phyloP scores from a whole-genome alignment of 192 early-diverging fungal species.

The Dimargaris cristalligena region DNA sequence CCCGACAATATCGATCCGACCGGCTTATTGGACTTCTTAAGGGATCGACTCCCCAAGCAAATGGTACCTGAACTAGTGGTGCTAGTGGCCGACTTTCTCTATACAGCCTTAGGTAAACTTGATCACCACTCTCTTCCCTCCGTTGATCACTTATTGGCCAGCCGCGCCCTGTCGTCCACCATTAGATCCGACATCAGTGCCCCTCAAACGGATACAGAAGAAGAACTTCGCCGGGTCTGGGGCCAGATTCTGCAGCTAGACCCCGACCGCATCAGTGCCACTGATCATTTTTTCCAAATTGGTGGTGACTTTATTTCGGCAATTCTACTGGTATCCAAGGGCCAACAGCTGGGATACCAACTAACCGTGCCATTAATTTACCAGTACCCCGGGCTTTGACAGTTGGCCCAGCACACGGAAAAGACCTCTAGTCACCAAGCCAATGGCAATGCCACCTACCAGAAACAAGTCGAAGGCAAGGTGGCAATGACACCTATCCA shows the following conservation, averaged over 20 bases:
- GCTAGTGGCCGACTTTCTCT: neutral
- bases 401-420: neutral
- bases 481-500: neutral
- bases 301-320: conserved; percentile 20
- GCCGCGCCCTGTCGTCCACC: neutral
- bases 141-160: neutral
- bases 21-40: neutral
- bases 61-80: neutral
- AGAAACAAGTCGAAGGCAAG: neutral
- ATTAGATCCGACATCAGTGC: neutral
- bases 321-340: conserved; percentile 6
- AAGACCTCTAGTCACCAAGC: neutral
- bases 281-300: conserved; percentile 16
- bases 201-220: neutral
- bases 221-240: neutral
- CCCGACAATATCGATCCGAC: conserved; percentile 8
- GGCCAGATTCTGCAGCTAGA: neutral
- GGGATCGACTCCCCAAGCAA: neutral
- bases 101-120: neutral
- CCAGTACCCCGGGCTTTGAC: neutral
- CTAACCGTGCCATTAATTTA: neutral
- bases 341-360: conserved; percentile 1
- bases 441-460: neutral
- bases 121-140: neutral
- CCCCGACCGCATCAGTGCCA: neutral